Conservation (phyloP, 2,329 filamentous ascomycete species). For the Epichloe baconii region DNA sequence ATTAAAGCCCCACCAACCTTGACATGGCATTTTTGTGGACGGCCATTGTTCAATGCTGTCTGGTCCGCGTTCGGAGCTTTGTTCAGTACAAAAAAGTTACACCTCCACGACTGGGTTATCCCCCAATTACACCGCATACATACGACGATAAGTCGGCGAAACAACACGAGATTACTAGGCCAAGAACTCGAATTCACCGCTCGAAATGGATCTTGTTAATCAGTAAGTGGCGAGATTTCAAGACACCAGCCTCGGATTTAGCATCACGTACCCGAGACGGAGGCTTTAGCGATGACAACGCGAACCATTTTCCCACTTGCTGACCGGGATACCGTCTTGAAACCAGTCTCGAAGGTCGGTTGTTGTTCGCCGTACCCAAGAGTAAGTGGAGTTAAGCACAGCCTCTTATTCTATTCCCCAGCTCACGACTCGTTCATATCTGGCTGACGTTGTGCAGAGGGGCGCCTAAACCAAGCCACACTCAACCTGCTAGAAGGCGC, state of each 20-base stretch:
- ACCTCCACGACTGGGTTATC: background rate
- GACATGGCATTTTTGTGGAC: too few species aligned
- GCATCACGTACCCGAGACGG: background rate
- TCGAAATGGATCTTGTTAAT: constrained; percentile 39
- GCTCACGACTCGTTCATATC: background rate
- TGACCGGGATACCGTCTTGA: background rate
- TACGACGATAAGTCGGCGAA: background rate
- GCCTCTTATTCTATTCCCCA: background rate
- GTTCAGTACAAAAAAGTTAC: background rate
- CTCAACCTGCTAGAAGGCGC: constrained; percentile 86
- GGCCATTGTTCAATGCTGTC: too few species aligned
- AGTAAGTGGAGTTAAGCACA: constrained; percentile 45
- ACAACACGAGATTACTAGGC: background rate
- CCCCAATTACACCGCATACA: background rate
- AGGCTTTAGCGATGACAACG: background rate
- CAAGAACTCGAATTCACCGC: background rate
- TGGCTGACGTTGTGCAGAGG: constrained; percentile 40
- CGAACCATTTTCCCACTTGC: background rate
- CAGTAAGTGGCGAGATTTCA: constrained; percentile 25
- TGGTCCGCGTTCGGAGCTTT: background rate
- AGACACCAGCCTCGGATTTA: background rate
- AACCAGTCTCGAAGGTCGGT: constrained; percentile 71
- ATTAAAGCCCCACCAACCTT: too few species aligned
- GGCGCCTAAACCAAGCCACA: constrained; percentile 74
- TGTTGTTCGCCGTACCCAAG: constrained; percentile 96